Conservation (phyloP, 768 basidiomycete genomes). For the Boletus fagicola region DNA sequence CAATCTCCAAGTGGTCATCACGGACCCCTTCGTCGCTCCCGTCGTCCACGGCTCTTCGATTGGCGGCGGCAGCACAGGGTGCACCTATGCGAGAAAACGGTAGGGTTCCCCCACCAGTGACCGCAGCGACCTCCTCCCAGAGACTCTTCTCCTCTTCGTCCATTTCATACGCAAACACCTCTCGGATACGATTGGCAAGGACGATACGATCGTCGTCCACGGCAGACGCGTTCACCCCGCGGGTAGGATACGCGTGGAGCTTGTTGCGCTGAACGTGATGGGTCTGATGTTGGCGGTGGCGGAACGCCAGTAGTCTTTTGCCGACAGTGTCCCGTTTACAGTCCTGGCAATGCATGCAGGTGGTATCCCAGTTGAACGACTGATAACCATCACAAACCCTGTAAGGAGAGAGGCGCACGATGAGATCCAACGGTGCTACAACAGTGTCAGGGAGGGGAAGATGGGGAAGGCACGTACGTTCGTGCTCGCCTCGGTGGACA, state of each 20-base stretch:
- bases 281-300: conserved; percentile 14
- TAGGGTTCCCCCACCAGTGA: conserved; percentile 14
- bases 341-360: conserved; percentile 28
- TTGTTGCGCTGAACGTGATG: conserved; percentile 9
- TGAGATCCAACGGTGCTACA: conserved; percentile 6
- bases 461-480: conserved; percentile 22
- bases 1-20: conserved; percentile 13
- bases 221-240: neutral
- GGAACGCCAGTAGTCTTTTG: conserved; percentile 25
- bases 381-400: conserved; percentile 29
- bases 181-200: conserved; percentile 10
- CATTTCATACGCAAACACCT: conserved; percentile 19
- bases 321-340: conserved; percentile 30
- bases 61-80: conserved; percentile 7
- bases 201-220: conserved; percentile 6
- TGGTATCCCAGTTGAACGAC: conserved; percentile 16
- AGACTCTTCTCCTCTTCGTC: conserved; percentile 29
- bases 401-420: neutral
- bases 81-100: conserved; percentile 18
- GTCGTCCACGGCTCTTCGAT: neutral
- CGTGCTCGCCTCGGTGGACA: conserved; percentile 20
- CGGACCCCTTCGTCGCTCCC: conserved; percentile 2
- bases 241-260: neutral
- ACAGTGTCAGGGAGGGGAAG: neutral
- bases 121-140: conserved; percentile 31